phyloP scores from a whole-genome alignment of 2,329 filamentous ascomycete genomes.

The Aspergillus flavus region DNA sequence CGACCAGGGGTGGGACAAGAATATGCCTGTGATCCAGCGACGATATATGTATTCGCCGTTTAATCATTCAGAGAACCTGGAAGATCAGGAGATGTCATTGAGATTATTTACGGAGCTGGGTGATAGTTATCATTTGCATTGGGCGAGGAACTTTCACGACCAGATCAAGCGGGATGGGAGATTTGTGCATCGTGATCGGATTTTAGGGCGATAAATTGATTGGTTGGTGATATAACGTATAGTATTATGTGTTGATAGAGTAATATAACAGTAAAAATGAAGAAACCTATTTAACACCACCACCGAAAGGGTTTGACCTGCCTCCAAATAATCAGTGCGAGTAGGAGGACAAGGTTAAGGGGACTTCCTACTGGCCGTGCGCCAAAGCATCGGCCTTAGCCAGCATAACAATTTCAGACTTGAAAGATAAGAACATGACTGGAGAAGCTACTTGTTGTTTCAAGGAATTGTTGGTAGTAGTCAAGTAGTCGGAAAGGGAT shows the following conservation, averaged over 20 bases:
- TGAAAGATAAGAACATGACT: too few relatives aligned
- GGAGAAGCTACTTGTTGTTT: background rate
- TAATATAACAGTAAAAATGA: too few relatives aligned
- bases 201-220: constrained; percentile 16
- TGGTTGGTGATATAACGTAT: background rate
- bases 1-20: constrained; percentile 30
- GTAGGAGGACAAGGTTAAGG: too few relatives aligned
- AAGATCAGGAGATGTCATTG: constrained; percentile 29
- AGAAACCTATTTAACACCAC: background rate
- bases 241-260: background rate
- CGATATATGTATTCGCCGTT: constrained; percentile 42
- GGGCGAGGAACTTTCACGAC: constrained; percentile 23
- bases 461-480: background rate
- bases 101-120: constrained; percentile 20
- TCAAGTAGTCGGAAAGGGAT: background rate
- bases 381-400: too few relatives aligned
- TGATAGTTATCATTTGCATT: constrained; percentile 21
- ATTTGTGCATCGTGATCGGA: constrained; percentile 29
- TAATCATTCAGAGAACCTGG: constrained; percentile 38
- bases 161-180: constrained; percentile 26
- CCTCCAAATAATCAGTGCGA: too few relatives aligned
- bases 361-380: too few relatives aligned
- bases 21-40: constrained; percentile 24
- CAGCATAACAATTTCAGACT: too few relatives aligned
- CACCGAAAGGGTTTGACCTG: background rate